A percentile compares a stretch with the other conserved stretches of the same genome.
Conservation (phyloP, 176 grass and related monocot species). For the Triticum urartu region DNA sequence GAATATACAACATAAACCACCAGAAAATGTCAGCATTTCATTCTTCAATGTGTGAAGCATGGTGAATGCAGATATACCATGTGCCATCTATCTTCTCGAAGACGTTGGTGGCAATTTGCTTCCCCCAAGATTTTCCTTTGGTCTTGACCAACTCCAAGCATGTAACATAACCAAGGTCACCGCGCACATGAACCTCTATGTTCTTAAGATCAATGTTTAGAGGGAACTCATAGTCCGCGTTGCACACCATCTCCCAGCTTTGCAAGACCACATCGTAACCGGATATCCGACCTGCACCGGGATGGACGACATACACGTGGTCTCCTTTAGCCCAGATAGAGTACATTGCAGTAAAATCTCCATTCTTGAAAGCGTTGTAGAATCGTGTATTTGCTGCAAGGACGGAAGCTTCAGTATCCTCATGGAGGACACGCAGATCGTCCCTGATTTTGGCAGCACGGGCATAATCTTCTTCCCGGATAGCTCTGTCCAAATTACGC, state of each 20-base stretch:
- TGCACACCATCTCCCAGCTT: conserved; percentile 80
- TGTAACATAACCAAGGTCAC: conserved; percentile 67
- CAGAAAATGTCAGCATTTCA: conserved; percentile 19
- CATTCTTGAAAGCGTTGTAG: conserved; percentile 71
- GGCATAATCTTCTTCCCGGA: conserved; percentile 87
- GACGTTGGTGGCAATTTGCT: conserved; percentile 80
- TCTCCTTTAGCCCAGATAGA: conserved; percentile 77
- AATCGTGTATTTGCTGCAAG: conserved; percentile 71
- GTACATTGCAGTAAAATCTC: conserved; percentile 60
- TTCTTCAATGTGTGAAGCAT: conserved; percentile 83
- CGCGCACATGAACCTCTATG: conserved; percentile 55
- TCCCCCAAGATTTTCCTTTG: conserved; percentile 85
- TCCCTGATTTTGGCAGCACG: conserved; percentile 72
- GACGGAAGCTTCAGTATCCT: conserved; percentile 69
- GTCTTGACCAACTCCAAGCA: conserved; percentile 92
- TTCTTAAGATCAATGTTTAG: conserved; percentile 76
- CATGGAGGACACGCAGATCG: conserved; percentile 60
- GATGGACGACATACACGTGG: conserved; percentile 77
- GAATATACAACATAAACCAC: neutral
- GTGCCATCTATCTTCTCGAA: conserved; percentile 77
- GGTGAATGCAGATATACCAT: conserved; percentile 92
- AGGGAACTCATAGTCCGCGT: conserved; percentile 64
- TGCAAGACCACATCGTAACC: conserved; percentile 76
- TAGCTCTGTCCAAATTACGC: conserved; percentile 63
- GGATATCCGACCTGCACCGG: conserved; percentile 57